Evolutionary conservation across 352 stramenopile genomes (phyloP).

Genomic region (Thalassiosira exigua): DNA sequence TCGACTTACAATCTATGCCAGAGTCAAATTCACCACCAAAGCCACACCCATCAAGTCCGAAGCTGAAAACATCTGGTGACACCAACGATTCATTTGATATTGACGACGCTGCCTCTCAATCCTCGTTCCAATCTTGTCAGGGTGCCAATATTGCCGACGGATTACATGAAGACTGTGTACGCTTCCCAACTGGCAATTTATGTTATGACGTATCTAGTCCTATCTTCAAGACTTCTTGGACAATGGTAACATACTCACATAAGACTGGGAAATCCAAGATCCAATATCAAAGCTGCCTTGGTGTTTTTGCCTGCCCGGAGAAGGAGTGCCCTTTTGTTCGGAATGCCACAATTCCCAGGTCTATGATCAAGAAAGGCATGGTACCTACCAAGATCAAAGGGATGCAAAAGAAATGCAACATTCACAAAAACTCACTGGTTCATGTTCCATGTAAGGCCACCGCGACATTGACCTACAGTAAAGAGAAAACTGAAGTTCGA

Average conservation of each 20-base stretch:
- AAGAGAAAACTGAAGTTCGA: background rate
- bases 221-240: conserved; percentile 9
- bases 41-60: too few relatives aligned
- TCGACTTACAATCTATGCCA: too few relatives aligned
- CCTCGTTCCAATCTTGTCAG: too few relatives aligned
- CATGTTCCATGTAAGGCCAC: background rate
- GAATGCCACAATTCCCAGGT: background rate
- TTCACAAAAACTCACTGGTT: background rate
- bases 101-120: too few relatives aligned
- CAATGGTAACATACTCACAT: background rate
- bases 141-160: too few relatives aligned
- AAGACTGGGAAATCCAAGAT: too few relatives aligned
- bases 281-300: conserved; percentile 5
- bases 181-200: background rate
- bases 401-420: background rate
- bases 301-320: background rate
- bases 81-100: too few relatives aligned
- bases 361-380: background rate
- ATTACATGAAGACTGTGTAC: background rate
- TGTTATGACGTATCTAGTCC: background rate
- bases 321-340: background rate
- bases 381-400: background rate
- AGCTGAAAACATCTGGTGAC: too few relatives aligned
- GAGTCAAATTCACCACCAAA: too few relatives aligned
- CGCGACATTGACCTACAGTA: background rate